These are phyloP conservation scores for Arxiozyma slooffiae DNA, from an alignment of 1,139 yeast species.

Conservation along the genomic window DNA sequence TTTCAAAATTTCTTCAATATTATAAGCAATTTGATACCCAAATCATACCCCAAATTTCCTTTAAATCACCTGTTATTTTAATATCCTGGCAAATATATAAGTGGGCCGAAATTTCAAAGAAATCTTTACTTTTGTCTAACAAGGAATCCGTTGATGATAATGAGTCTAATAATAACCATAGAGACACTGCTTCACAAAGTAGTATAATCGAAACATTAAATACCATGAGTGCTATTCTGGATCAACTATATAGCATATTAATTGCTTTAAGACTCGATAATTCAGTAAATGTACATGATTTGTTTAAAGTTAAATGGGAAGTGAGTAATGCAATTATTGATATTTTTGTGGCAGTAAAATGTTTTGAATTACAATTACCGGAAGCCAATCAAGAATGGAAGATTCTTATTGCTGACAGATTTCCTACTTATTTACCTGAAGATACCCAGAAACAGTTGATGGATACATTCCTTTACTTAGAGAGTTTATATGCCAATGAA, in stretches of 20 bases:
- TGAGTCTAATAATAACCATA: not conserved
- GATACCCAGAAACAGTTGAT: slow-evolving; percentile 20
- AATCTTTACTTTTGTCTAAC: slow-evolving; percentile 2
- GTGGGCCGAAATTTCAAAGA: slow-evolving; percentile 21
- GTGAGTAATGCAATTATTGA: slow-evolving; percentile 22
- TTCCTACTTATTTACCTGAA: slow-evolving; percentile 15
- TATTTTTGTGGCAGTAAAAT: slow-evolving; percentile 27
- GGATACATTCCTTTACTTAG: slow-evolving; percentile 30
- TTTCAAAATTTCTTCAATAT: slow-evolving; percentile 12
- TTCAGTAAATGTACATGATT: slow-evolving; percentile 2
- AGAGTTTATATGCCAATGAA: slow-evolving; percentile 26
- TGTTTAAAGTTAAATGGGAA: slow-evolving; percentile 14
- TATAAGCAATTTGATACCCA: slow-evolving; percentile 10
- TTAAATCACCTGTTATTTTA: slow-evolving; percentile 21
- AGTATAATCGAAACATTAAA: slow-evolving; percentile 7
- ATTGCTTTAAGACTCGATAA: slow-evolving; percentile 6
- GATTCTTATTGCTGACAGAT: slow-evolving; percentile 10
- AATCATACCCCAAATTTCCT: slow-evolving; percentile 14
- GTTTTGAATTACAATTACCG: slow-evolving; percentile 26
- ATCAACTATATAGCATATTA: slow-evolving; percentile 11
- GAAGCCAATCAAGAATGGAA: slow-evolving; percentile 19
- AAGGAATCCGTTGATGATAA: not conserved
- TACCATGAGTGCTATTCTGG: slow-evolving; percentile 11
- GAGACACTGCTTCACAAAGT: not conserved
- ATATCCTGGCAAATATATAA: slow-evolving; percentile 25